These are phyloP conservation scores for Anthracocystis panici-leucophaei DNA, from an alignment of 1,284 basidiomycete genomes.

Conservation along the genomic window DNA sequence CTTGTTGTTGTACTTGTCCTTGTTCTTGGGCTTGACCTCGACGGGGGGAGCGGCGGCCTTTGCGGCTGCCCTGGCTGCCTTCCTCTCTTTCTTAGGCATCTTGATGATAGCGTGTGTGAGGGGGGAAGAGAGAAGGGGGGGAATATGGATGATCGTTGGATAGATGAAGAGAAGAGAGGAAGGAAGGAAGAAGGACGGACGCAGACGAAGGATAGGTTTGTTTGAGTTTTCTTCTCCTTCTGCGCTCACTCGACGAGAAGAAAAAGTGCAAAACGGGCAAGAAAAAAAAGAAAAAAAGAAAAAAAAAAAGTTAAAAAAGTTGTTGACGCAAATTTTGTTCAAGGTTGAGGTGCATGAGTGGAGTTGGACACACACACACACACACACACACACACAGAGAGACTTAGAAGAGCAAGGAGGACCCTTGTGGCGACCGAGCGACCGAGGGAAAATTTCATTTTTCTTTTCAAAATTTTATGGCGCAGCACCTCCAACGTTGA, in stretches of 20 bases:
- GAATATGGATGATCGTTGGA: not conserved
- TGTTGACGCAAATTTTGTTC: conserved; percentile 18
- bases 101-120: not conserved
- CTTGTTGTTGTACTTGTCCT: conserved; percentile 42
- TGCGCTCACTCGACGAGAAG: not conserved
- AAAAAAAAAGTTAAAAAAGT: conserved; percentile 16
- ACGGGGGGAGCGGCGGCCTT: not conserved
- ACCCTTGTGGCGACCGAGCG: conserved; percentile 4
- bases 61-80: conserved; percentile 12
- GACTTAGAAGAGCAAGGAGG: not conserved
- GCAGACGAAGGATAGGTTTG: no score
- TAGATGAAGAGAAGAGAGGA: not conserved
- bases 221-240: not conserved
- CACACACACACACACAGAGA: conserved; percentile 2
- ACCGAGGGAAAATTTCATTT: not conserved
- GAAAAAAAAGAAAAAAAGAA: conserved; percentile 16
- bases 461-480: not conserved
- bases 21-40: conserved; percentile 13
- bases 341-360: conserved; percentile 33
- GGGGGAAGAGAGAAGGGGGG: not conserved
- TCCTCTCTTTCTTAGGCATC: conserved; percentile 22
- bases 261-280: not conserved
- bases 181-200: not conserved
- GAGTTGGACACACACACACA: conserved; percentile 12
- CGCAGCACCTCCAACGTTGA: not conserved